Conservation (phyloP, 2,329 filamentous ascomycete species). For the Aspergillus caelatus region DNA sequence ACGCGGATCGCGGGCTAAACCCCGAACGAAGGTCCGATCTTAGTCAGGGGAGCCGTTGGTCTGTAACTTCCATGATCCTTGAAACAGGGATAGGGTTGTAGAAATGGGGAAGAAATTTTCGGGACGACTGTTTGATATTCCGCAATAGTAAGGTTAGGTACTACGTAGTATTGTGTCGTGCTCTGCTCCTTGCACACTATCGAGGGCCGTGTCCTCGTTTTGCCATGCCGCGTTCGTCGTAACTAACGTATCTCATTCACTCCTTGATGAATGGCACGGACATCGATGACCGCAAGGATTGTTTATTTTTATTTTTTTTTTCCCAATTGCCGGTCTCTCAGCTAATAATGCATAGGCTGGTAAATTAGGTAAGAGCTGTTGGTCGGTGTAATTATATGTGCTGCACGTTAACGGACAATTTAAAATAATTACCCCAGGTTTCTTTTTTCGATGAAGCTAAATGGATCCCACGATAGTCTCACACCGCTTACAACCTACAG, state of each 20-base stretch:
- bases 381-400: not conserved
- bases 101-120: not conserved
- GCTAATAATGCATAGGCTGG: not conserved
- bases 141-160: not conserved
- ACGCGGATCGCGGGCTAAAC: slow-evolving; percentile 15
- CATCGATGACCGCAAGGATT: not conserved
- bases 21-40: slow-evolving; percentile 13
- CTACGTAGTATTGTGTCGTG: not conserved
- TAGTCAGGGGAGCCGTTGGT: slow-evolving; percentile 4
- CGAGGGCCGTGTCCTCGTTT: not conserved
- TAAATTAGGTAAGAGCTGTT: not conserved
- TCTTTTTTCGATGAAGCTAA: not conserved
- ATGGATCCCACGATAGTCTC: not conserved
- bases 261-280: not conserved
- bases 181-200: not conserved
- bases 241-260: not conserved
- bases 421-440: not conserved
- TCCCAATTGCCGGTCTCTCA: not conserved
- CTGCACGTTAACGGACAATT: not conserved
- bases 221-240: not conserved
- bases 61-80: slow-evolving; percentile 1
- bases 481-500: slow-evolving; percentile 1
- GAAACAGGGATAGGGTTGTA: not conserved
- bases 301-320: not conserved
- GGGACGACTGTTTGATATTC: slow-evolving; percentile 1